Percentiles rank a stretch among this genome's conserved stretches.
These are phyloP conservation scores for Maudiozyma bulderi DNA, from an alignment of 805 yeast species.

Conservation along the genomic window DNA sequence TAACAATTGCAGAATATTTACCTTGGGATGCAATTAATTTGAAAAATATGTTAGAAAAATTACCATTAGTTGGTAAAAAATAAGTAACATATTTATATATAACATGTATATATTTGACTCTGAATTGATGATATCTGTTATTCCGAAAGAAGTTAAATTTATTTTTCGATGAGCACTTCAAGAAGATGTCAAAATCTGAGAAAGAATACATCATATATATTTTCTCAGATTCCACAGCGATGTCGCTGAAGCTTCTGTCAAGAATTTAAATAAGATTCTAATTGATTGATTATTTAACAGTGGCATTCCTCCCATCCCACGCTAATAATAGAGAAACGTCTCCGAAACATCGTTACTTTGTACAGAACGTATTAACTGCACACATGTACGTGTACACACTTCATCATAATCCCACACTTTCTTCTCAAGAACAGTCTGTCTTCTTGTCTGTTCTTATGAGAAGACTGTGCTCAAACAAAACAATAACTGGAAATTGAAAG, in stretches of 20 bases:
- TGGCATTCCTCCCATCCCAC: too few species aligned
- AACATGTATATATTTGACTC: not conserved
- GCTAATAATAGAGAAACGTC: too few species aligned
- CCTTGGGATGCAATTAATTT: not conserved
- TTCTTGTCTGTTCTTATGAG: not conserved
- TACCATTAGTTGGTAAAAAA: not conserved
- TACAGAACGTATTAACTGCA: not conserved
- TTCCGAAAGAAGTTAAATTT: too few species aligned
- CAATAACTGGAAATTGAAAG: not conserved
- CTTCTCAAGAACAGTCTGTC: not conserved
- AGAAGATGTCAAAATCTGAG: too few species aligned
- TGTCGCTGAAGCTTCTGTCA: not conserved
- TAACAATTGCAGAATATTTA: conserved; percentile 1
- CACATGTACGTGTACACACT: not conserved
- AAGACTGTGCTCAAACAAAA: not conserved
- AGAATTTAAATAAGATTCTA: too few species aligned
- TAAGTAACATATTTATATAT: not conserved
- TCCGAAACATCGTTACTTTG: too few species aligned
- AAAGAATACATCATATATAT: too few species aligned
- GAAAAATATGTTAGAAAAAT: not conserved
- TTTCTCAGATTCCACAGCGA: not conserved
- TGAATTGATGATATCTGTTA: not conserved
- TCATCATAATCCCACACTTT: not conserved
- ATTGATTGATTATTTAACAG: too few species aligned
- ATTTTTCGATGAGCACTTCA: too few species aligned